Conservation (phyloP, 768 basidiomycete species). For the Agaricus blazei region DNA sequence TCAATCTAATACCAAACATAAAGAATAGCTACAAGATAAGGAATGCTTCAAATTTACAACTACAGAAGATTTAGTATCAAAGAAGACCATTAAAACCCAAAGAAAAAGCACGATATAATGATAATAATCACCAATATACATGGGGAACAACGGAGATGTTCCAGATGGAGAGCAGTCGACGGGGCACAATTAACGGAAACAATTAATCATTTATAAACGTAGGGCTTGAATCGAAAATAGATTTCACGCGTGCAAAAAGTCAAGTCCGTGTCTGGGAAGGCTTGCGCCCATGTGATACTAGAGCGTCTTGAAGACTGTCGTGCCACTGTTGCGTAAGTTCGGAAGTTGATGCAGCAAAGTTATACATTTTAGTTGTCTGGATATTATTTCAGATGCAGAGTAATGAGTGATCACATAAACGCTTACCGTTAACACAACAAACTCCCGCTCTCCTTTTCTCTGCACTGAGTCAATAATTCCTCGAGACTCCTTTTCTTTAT, state of each 20-base stretch:
- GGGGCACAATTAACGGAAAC: neutral
- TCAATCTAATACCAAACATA: neutral
- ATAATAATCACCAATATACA: constrained; percentile 2
- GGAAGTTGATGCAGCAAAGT: constrained; percentile 35
- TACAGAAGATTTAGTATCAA: neutral
- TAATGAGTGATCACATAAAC: neutral
- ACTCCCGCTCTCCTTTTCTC: constrained; percentile 51
- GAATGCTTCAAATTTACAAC: constrained; percentile 1
- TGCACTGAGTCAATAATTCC: constrained; percentile 42
- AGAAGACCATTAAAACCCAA: constrained; percentile 3
- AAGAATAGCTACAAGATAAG: neutral
- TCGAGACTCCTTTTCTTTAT: constrained; percentile 42
- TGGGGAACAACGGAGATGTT: neutral
- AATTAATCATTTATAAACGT: neutral
- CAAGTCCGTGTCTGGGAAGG: constrained; percentile 17
- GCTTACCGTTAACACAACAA: constrained; percentile 56
- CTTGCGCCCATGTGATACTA: constrained; percentile 15
- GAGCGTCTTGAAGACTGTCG: constrained; percentile 31
- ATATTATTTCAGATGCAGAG: neutral
- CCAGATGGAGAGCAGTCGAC: too few relatives aligned
- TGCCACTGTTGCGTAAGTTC: constrained; percentile 30
- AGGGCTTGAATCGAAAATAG: neutral
- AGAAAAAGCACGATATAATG: neutral
- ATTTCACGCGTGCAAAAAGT: neutral
- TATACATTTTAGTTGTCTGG: constrained; percentile 43